Evolutionary conservation across 441 rosid genomes (phyloP), one percentile per base, ranked within the genome.

Genomic region (Gossypium trilobum): DNA sequence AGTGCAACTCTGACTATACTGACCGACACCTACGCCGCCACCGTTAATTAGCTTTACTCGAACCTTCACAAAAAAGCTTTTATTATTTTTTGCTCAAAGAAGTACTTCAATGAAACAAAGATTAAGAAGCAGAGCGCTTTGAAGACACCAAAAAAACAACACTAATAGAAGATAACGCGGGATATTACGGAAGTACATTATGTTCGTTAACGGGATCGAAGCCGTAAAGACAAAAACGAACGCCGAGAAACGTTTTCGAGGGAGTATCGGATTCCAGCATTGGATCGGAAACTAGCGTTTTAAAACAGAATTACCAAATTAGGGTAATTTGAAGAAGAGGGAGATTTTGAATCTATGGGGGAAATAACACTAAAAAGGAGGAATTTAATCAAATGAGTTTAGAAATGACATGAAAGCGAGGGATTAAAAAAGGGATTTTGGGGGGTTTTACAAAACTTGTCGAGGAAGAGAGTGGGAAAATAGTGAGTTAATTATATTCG

Each of bases 31-130:
- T 27, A 87, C 85, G 65, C 89, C 98, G 39, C 95, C 97, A 62
- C 93, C 89, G 13, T 76, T 77, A 58, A 85, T n/a, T 48, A 89
- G 95, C 98, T 89, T 95, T 0, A 87, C 82, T 39, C 88, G 87
- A 73, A 88, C 82, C 99, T 89, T 70, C 71, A 77, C 8, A 46
- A 65, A 5, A 0, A 66, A 6, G 14, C n/a, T 20, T 46, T 36
- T 2, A 63, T 20, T 10, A 20, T 19, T 65, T 13, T 23, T 44
- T 6, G 13, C 70, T n/a, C 7, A 66, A 46, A 66, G 7, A 27
- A 46, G 42, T 19, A 67, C 3, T 48, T 14, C n/a, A 25, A 13
- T n/a, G 9, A 14, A 48, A 13, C 17, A 10, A 42, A 4, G 31
- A 20, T 4, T 44, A 42, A 20, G 19, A 11, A 19, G 31, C 11